These are phyloP conservation scores for Lodderomyces metapsilosis DNA, from an alignment of 1,139 yeast genomes.

Conservation along the genomic window DNA sequence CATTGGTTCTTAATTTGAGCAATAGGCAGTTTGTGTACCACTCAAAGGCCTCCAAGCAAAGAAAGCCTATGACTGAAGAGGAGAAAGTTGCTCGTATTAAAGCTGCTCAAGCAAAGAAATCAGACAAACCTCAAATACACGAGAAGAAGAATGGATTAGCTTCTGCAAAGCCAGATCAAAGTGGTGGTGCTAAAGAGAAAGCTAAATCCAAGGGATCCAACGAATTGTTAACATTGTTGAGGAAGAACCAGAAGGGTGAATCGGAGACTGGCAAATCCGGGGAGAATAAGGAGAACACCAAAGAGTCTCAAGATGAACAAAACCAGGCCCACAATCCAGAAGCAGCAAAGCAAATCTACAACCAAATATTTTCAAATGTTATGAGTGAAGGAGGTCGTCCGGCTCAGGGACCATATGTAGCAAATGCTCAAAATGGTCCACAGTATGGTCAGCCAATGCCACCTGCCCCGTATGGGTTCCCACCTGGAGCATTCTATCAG, in stretches of 20 bases:
- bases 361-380: conserved; percentile 45
- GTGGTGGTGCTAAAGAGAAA: conserved; percentile 10
- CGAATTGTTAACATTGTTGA: conserved; percentile 41
- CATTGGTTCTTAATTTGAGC: conserved; percentile 76
- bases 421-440: conserved; percentile 4
- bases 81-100: conserved; percentile 19
- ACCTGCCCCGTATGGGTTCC: conserved; percentile 28
- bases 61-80: conserved; percentile 31
- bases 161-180: conserved; percentile 5
- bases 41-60: conserved; percentile 58
- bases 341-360: conserved; percentile 49
- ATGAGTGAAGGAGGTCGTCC: conserved; percentile 44
- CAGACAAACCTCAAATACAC: not conserved
- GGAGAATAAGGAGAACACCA: conserved; percentile 14
- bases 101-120: not conserved
- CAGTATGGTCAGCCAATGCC: conserved; percentile 17
- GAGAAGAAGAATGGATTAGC: conserved; percentile 3
- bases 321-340: conserved; percentile 25
- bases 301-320: conserved; percentile 17
- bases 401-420: too few relatives aligned
- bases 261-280: not conserved
- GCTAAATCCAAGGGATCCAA: conserved; percentile 18
- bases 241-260: conserved; percentile 16
- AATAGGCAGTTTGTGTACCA: conserved; percentile 74
- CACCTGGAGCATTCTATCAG: conserved; percentile 32